These are phyloP conservation scores for Cystofilobasidium macerans DNA, from an alignment of 768 basidiomycete species.

Conservation along the genomic window DNA sequence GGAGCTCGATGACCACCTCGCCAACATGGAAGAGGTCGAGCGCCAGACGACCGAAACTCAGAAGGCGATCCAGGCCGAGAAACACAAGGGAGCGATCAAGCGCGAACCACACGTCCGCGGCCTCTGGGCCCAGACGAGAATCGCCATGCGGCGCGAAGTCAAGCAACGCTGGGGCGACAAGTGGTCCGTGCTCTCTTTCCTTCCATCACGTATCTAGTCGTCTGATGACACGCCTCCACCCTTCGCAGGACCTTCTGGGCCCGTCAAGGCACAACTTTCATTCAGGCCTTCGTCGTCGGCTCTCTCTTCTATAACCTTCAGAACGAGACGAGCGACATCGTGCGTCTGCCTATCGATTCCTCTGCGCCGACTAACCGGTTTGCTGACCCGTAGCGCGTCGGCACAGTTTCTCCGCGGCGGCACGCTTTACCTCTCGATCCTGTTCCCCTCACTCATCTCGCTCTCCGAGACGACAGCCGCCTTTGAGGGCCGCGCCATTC, in stretches of 20 bases:
- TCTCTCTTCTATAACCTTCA: neutral
- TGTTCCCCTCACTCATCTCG: slow-evolving; percentile 14
- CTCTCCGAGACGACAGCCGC: slow-evolving; percentile 20
- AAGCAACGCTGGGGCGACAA: slow-evolving; percentile 35
- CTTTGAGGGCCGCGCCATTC: slow-evolving; percentile 7
- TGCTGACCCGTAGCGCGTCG: too few species aligned
- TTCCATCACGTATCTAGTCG: too few species aligned
- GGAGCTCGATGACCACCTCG: slow-evolving; percentile 31
- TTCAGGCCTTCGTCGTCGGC: slow-evolving; percentile 14
- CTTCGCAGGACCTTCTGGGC: slow-evolving; percentile 11
- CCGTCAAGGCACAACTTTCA: slow-evolving; percentile 13
- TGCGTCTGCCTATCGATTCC: too few species aligned
- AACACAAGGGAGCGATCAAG: slow-evolving; percentile 29
- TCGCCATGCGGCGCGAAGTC: slow-evolving; percentile 32
- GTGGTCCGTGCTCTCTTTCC: neutral
- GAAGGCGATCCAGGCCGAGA: slow-evolving; percentile 28
- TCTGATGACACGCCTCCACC: too few species aligned
- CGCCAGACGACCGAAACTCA: slow-evolving; percentile 28
- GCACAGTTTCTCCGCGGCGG: slow-evolving; percentile 2
- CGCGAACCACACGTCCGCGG: slow-evolving; percentile 29
- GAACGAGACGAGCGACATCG: neutral
- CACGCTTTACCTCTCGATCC: neutral
- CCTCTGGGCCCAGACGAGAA: slow-evolving; percentile 30
- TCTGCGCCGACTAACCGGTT: too few species aligned
- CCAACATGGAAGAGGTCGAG: slow-evolving; percentile 14